phyloP scores from a whole-genome alignment of 306 rosid genomes.

The Fragaria iinumae region DNA sequence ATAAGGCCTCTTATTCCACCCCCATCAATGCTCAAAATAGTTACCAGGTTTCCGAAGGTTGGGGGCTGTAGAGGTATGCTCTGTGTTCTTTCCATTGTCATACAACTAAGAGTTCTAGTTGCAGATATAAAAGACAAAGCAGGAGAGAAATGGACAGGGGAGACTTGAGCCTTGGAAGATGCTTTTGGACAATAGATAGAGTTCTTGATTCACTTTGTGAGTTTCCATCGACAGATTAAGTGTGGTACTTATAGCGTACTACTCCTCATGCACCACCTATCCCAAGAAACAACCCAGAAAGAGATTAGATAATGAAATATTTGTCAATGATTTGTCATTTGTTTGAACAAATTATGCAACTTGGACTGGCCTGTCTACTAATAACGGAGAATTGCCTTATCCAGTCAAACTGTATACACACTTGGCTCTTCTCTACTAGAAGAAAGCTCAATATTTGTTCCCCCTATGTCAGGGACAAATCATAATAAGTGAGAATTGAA shows the following conservation, averaged over 20 bases:
- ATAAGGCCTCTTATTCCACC: slow-evolving; percentile 82
- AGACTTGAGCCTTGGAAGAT: neutral
- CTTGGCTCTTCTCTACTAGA: neutral
- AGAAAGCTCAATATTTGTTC: neutral
- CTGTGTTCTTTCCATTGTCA: slow-evolving; percentile 22
- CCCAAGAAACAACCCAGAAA: neutral
- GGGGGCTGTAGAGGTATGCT: slow-evolving; percentile 47
- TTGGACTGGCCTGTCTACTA: neutral
- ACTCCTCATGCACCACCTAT: neutral
- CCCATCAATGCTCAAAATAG: slow-evolving; percentile 78
- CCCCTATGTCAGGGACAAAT: neutral
- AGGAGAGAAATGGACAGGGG: neutral
- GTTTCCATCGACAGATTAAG: neutral
- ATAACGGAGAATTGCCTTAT: neutral
- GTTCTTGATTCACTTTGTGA: neutral
- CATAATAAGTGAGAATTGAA: neutral
- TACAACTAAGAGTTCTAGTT: neutral
- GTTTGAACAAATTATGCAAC: neutral
- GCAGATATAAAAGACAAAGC: neutral
- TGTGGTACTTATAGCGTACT: slow-evolving; percentile 12
- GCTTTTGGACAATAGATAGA: neutral
- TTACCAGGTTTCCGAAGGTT: slow-evolving; percentile 55
- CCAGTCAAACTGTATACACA: neutral
- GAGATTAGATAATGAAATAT: neutral
- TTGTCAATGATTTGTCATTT: neutral